phyloP scores from a whole-genome alignment of 805 yeast species.

The Wickerhamiella sergipiensis region DNA sequence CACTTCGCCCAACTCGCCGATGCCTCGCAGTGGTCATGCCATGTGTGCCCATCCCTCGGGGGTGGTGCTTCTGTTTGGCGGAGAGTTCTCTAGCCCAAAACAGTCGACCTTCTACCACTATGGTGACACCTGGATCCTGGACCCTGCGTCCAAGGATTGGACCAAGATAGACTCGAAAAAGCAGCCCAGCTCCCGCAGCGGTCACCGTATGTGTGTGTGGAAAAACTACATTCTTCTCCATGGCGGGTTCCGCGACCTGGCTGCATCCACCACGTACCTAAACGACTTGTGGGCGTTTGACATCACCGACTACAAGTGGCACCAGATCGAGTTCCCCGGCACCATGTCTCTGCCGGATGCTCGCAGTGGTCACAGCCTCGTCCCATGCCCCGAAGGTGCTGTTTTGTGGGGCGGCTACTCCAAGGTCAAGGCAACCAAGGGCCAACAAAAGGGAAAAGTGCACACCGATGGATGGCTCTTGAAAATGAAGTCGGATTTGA shows the following conservation, averaged over 20 bases:
- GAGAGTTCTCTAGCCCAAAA: slow-evolving; percentile 93
- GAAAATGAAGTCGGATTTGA: slow-evolving; percentile 74
- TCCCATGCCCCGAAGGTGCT: slow-evolving; percentile 69
- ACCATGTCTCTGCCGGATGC: slow-evolving; percentile 77
- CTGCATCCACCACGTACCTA: slow-evolving; percentile 68
- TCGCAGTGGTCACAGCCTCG: slow-evolving; percentile 81
- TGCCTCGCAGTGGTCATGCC: slow-evolving; percentile 87
- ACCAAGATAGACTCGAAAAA: slow-evolving; percentile 62
- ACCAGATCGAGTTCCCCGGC: slow-evolving; percentile 72
- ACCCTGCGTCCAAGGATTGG: slow-evolving; percentile 79
- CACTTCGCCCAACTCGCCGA: slow-evolving; percentile 73
- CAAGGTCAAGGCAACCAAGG: slow-evolving; percentile 74
- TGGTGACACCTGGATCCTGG: slow-evolving; percentile 92
- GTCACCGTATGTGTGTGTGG: slow-evolving; percentile 85
- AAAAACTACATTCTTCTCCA: slow-evolving; percentile 72
- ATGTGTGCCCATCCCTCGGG: slow-evolving; percentile 92
- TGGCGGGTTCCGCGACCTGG: slow-evolving; percentile 91
- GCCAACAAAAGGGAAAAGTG: slow-evolving; percentile 81
- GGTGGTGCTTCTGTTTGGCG: slow-evolving; percentile 75
- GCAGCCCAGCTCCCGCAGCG: slow-evolving; percentile 73
- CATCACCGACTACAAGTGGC: slow-evolving; percentile 80
- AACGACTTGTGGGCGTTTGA: slow-evolving; percentile 89
- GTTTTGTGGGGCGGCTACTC: slow-evolving; percentile 87
- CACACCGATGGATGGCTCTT: slow-evolving; percentile 75
- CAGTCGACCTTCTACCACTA: slow-evolving; percentile 92